Evolutionary conservation across 495 filamentous ascomycete species (phyloP).

Genomic region (Podospora bellae-mahoneyi): DNA sequence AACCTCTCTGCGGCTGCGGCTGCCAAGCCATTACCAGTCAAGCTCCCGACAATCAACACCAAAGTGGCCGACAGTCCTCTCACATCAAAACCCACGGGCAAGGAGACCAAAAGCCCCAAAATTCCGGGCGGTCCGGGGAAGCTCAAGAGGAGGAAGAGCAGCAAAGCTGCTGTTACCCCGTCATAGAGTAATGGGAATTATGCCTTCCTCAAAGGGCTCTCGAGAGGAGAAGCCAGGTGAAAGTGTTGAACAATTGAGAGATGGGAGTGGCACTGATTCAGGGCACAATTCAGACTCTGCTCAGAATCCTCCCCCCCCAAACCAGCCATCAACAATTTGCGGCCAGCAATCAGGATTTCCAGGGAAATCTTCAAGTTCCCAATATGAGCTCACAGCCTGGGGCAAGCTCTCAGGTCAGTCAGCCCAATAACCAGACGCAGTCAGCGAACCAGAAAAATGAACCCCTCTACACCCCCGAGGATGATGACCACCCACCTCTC

Average conservation of each 20-base stretch:
- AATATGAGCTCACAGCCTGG: no score
- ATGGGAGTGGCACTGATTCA: not conserved
- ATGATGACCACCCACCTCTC: no score
- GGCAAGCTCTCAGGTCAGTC: no score
- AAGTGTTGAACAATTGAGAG: not conserved
- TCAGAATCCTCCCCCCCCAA: not conserved
- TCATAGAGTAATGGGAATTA: slow-evolving; percentile 8
- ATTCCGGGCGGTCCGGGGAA: slow-evolving; percentile 45
- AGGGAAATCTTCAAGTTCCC: not conserved
- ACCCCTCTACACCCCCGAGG: no score
- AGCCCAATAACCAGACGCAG: no score
- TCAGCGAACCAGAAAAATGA: no score
- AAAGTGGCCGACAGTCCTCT: slow-evolving; percentile 36
- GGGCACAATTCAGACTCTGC: not conserved
- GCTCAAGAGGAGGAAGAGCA: slow-evolving; percentile 60
- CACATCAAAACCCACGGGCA: slow-evolving; percentile 36
- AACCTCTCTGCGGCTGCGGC: slow-evolving; percentile 27
- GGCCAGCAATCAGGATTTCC: not conserved
- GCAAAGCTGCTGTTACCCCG: slow-evolving; percentile 41
- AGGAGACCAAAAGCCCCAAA: slow-evolving; percentile 51
- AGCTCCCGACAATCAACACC: slow-evolving; percentile 38
- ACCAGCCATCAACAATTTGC: not conserved
- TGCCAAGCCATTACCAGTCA: slow-evolving; percentile 10
- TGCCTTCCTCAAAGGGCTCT: not conserved
- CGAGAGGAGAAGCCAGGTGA: not conserved